A percentile compares a stretch with the other conserved stretches of the same genome.
Evolutionary conservation across 129 eudicot species (phyloP).

Genomic region (Flaveria ramosissima): DNA sequence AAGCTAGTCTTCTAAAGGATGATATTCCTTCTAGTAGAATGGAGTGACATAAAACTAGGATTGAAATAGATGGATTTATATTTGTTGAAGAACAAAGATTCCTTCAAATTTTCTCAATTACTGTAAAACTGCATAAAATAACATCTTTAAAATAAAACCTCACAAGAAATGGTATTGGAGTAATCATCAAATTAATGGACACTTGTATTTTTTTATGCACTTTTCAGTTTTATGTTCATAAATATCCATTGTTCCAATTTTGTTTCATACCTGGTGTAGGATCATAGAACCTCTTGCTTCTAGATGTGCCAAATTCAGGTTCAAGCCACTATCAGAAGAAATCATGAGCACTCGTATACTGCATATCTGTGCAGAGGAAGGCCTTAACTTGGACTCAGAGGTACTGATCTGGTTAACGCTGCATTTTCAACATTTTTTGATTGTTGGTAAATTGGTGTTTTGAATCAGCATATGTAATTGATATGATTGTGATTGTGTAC

Average conservation of each 20-base stretch:
- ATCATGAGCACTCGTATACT: constrained; percentile 74
- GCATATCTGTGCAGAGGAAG: constrained; percentile 81
- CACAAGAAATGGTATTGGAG: constrained; percentile 6
- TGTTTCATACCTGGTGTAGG: constrained; percentile 44
- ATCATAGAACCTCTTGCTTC: constrained; percentile 99
- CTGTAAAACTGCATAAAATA: neutral
- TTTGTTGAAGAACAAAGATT: constrained; percentile 15
- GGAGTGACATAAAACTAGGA: constrained; percentile 8
- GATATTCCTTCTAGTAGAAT: neutral
- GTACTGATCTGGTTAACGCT: constrained; percentile 35
- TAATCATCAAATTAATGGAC: neutral
- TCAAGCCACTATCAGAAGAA: constrained; percentile 90
- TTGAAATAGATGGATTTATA: neutral
- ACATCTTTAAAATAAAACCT: neutral
- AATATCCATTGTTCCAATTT: constrained; percentile 2
- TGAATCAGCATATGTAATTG: neutral
- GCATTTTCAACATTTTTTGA: neutral
- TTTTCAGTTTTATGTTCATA: neutral
- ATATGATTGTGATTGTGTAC: constrained; percentile 12
- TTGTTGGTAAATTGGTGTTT: neutral
- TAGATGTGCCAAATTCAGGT: constrained; percentile 98
- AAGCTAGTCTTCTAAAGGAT: constrained; percentile 7
- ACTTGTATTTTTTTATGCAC: neutral
- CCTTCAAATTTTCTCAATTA: neutral
- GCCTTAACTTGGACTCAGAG: constrained; percentile 83